Evolutionary conservation across 2,329 filamentous ascomycete genomes (phyloP).

Genomic region (Pseudocercospora cruenta): DNA sequence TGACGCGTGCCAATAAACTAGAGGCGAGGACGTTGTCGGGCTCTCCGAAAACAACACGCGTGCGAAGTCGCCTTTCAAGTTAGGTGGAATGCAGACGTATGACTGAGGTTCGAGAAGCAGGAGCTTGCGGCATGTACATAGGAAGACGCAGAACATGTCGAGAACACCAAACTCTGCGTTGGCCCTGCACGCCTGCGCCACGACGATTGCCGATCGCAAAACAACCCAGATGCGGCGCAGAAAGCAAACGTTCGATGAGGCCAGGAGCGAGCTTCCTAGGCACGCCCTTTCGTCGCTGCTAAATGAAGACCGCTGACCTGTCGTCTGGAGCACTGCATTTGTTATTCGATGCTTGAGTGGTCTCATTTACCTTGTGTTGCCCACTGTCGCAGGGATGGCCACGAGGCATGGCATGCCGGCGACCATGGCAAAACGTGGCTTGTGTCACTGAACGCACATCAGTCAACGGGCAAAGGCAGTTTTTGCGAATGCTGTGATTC

Average conservation of each 20-base stretch:
- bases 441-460: constrained; percentile 18
- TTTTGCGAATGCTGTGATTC: constrained; percentile 15
- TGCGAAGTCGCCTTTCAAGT: background rate
- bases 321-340: background rate
- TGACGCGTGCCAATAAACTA: background rate
- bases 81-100: background rate
- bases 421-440: constrained; percentile 22
- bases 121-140: background rate
- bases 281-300: background rate
- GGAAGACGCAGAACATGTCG: background rate
- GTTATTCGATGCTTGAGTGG: background rate
- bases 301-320: background rate
- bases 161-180: background rate
- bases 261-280: background rate
- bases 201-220: constrained; percentile 2
- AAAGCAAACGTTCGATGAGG: background rate
- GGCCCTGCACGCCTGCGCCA: background rate
- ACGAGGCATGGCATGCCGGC: constrained; percentile 17
- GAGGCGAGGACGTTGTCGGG: background rate
- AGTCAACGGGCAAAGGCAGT: constrained; percentile 14
- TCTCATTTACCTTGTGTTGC: constrained; percentile 11
- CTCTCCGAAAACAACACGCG: background rate
- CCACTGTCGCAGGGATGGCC: constrained; percentile 15
- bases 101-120: background rate
- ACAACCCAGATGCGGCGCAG: constrained; percentile 7